These are phyloP conservation scores for Kokia cookei DNA, from an alignment of 441 rosid genomes.

Conservation along the genomic window DNA sequence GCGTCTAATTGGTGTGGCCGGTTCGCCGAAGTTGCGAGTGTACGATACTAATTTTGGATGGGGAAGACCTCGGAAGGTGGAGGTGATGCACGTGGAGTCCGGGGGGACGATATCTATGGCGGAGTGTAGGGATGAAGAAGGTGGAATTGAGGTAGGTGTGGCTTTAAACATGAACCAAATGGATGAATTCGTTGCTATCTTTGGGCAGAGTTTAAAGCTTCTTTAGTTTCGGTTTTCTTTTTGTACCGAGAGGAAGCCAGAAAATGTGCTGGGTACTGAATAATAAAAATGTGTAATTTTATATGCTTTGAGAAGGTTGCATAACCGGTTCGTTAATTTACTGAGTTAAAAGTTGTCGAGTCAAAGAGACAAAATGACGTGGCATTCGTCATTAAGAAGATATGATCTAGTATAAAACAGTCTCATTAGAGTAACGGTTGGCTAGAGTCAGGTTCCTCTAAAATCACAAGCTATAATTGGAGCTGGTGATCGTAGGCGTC, in stretches of 20 bases:
- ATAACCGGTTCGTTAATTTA: too few relatives aligned
- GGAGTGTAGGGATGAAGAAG: not conserved
- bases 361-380: too few relatives aligned
- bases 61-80: not conserved
- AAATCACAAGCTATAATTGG: too few relatives aligned
- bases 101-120: not conserved
- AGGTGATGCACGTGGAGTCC: not conserved
- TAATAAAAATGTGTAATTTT: too few relatives aligned
- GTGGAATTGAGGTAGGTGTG: not conserved
- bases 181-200: not conserved
- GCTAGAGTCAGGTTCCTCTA: too few relatives aligned
- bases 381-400: too few relatives aligned
- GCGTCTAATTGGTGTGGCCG: not conserved
- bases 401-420: too few relatives aligned
- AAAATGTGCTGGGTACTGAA: too few relatives aligned
- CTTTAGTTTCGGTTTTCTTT: not conserved
- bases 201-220: not conserved
- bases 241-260: not conserved
- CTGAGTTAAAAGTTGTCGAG: too few relatives aligned
- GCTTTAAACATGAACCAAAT: not conserved
- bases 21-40: not conserved
- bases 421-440: too few relatives aligned
- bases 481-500: too few relatives aligned
- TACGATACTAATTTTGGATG: not conserved
- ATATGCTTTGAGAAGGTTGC: too few relatives aligned